A percentile compares a stretch with the other conserved stretches of the same genome.
Conservation (phyloP, 2,329 filamentous ascomycete genomes). For the Aspergillus jensenii region DNA sequence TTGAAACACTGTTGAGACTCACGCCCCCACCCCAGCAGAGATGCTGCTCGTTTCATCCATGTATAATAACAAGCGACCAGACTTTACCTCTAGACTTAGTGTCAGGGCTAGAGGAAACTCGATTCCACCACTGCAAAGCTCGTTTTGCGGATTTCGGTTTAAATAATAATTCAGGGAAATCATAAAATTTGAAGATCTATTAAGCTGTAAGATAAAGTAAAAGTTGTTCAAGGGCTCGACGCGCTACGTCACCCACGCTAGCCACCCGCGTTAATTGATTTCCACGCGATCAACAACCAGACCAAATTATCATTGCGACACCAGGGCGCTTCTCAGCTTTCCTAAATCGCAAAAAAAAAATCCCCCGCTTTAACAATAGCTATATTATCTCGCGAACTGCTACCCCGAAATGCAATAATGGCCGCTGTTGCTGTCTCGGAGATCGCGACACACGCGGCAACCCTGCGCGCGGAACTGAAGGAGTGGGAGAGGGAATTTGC, state of each 20-base stretch:
- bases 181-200: neutral
- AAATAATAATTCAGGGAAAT: neutral
- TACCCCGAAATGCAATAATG: slow-evolving; percentile 27
- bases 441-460: slow-evolving; percentile 26
- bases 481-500: slow-evolving; percentile 49
- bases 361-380: neutral
- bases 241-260: slow-evolving; percentile 26
- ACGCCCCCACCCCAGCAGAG: too few species aligned
- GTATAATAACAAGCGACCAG: too few species aligned
- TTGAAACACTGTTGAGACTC: too few species aligned
- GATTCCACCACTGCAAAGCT: too few species aligned
- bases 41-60: too few species aligned
- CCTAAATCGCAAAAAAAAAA: neutral
- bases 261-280: slow-evolving; percentile 29
- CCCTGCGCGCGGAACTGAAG: slow-evolving; percentile 46
- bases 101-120: too few species aligned
- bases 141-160: neutral
- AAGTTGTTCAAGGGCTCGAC: neutral
- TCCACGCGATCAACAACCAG: slow-evolving; percentile 12
- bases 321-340: neutral
- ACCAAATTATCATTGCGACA: neutral
- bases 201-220: neutral
- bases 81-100: too few species aligned
- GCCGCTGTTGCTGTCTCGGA: slow-evolving; percentile 25
- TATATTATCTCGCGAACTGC: too few species aligned